Conservation (phyloP, 805 yeast species). For the Saccharomycopsis selenospora region DNA sequence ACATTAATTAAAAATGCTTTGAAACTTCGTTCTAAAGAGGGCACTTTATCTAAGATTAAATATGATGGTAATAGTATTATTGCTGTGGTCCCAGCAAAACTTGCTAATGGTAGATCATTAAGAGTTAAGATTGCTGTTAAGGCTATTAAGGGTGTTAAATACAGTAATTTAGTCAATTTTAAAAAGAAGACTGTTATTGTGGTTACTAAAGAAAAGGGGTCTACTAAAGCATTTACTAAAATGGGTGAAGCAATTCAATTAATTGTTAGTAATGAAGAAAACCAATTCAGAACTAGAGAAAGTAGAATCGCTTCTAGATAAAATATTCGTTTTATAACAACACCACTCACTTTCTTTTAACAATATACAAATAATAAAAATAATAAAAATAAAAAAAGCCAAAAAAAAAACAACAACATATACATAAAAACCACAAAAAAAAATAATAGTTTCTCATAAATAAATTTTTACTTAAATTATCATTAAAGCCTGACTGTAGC, state of each 20-base stretch:
- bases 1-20: conserved; percentile 33
- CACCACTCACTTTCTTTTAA: no score
- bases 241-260: conserved; percentile 37
- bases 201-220: conserved; percentile 39
- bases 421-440: no score
- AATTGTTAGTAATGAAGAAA: conserved; percentile 39
- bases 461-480: no score
- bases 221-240: conserved; percentile 38
- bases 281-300: conserved; percentile 18
- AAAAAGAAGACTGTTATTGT: conserved; percentile 35
- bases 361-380: no score
- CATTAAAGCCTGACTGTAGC: no score
- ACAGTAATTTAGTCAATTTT: conserved; percentile 25
- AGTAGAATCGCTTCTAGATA: no score
- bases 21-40: conserved; percentile 42
- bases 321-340: no score
- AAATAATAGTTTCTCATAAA: no score
- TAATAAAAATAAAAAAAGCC: no score
- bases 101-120: conserved; percentile 39
- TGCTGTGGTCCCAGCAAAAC: conserved; percentile 42
- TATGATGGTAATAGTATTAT: conserved; percentile 39
- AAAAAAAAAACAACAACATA: no score
- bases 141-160: conserved; percentile 5
- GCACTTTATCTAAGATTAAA: conserved; percentile 37
- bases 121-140: conserved; percentile 39